A percentile compares a stretch with the other conserved stretches of the same genome.
Conservation (phyloP, 106 monocot genomes). For the Dioscorea dumetorum region DNA sequence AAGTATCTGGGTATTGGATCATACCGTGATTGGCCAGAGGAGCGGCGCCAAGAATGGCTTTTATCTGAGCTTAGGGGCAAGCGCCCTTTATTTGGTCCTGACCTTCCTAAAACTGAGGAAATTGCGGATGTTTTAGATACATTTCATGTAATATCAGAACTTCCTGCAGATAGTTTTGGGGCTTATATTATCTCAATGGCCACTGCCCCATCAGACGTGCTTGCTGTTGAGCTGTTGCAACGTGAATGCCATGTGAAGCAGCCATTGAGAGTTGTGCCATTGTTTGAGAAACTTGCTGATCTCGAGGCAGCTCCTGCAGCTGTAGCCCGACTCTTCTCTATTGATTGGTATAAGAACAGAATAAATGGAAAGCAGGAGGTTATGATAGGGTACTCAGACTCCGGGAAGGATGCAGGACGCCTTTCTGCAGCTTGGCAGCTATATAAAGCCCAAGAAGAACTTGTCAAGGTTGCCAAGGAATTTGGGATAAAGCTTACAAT, state of each 20-base stretch:
- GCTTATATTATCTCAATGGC: constrained; percentile 98
- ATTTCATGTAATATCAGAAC: constrained; percentile 69
- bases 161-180: constrained; percentile 81
- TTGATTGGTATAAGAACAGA: constrained; percentile 75
- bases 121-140: constrained; percentile 80
- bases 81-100: constrained; percentile 81
- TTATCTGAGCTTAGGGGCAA: constrained; percentile 78
- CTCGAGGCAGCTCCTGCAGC: constrained; percentile 83
- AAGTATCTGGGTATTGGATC: constrained; percentile 87
- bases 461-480: constrained; percentile 71
- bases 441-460: constrained; percentile 85
- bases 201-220: constrained; percentile 77
- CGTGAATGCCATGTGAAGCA: constrained; percentile 56
- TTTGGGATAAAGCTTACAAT: constrained; percentile 89
- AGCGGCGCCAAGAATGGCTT: constrained; percentile 85
- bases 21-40: constrained; percentile 94
- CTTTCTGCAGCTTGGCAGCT: constrained; percentile 93
- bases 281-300: constrained; percentile 91
- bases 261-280: constrained; percentile 76
- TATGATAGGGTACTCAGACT: constrained; percentile 94
- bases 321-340: constrained; percentile 57
- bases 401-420: constrained; percentile 86
- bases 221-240: constrained; percentile 76
- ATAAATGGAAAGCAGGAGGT: constrained; percentile 89
- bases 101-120: constrained; percentile 83